A percentile compares a stretch with the other conserved stretches of the same genome.
Conservation (phyloP, 2,329 filamentous ascomycete genomes). For the Colletotrichum horii region DNA sequence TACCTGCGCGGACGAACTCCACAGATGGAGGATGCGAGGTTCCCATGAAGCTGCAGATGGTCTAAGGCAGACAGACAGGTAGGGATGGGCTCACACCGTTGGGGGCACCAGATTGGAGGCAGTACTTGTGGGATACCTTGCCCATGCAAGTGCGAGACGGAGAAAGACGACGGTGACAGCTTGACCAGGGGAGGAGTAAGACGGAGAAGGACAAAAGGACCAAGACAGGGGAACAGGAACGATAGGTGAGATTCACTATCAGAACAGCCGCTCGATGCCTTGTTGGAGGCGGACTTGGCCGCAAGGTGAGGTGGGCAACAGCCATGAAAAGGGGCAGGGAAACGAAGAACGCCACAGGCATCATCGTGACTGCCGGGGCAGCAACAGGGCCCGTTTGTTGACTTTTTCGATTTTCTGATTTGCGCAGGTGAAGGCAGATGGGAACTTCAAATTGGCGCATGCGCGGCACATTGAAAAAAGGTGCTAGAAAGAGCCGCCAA, state of each 20-base stretch:
- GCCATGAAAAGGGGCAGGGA: not conserved
- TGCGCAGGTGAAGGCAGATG: not conserved
- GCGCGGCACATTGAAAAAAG: not conserved
- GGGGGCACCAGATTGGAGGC: not conserved
- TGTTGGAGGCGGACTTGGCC: not conserved
- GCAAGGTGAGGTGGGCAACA: no score
- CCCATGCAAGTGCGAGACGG: not conserved
- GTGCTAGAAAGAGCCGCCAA: conserved; percentile 5
- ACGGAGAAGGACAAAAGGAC: not conserved
- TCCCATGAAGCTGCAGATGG: not conserved
- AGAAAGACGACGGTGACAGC: not conserved
- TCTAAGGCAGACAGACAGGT: not conserved
- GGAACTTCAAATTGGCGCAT: not conserved
- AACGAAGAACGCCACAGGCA: not conserved
- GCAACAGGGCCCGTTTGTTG: not conserved
- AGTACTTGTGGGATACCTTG: not conserved
- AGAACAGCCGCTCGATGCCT: not conserved
- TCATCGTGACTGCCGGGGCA: not conserved
- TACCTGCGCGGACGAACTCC: not conserved
- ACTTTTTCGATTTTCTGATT: not conserved
- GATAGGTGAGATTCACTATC: not conserved
- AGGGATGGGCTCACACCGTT: not conserved
- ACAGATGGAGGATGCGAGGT: not conserved
- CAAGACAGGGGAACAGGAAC: not conserved
- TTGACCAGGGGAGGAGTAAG: not conserved